Conservation (phyloP, 768 basidiomycete species). For the Suillus clintonianus region DNA sequence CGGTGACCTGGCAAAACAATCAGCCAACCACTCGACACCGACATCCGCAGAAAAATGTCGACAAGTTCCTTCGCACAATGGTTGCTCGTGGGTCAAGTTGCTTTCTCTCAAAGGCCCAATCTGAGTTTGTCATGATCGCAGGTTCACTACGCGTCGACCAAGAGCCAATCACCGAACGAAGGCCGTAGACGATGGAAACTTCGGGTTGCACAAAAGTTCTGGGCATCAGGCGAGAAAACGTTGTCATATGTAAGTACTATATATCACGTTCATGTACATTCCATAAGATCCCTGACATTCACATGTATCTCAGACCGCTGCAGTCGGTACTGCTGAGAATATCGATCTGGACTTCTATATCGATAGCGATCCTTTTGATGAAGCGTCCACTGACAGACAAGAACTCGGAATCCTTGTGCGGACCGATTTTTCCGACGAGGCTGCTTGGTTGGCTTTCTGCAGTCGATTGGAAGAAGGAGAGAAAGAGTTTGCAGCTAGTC, state of each 20-base stretch:
- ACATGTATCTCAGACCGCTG: slow-evolving; percentile 15
- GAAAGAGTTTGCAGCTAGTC: slow-evolving; percentile 47
- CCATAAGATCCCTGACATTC: background rate
- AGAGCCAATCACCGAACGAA: slow-evolving; percentile 47
- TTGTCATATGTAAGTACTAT: slow-evolving; percentile 10
- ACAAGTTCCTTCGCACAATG: slow-evolving; percentile 7
- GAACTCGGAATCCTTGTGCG: slow-evolving; percentile 68
- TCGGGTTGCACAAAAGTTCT: slow-evolving; percentile 54
- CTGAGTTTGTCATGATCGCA: slow-evolving; percentile 16
- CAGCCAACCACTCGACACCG: background rate
- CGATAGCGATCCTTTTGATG: slow-evolving; percentile 61
- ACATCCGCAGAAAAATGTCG: slow-evolving; percentile 14
- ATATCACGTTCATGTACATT: background rate
- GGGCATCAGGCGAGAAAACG: slow-evolving; percentile 33
- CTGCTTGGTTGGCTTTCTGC: slow-evolving; percentile 62
- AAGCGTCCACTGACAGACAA: slow-evolving; percentile 41
- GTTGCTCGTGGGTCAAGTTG: background rate
- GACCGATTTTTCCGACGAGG: slow-evolving; percentile 70
- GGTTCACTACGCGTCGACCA: slow-evolving; percentile 46
- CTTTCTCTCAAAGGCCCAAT: background rate
- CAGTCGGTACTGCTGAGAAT: slow-evolving; percentile 15
- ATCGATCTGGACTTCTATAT: slow-evolving; percentile 25
- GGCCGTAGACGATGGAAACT: slow-evolving; percentile 60
- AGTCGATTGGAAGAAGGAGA: slow-evolving; percentile 54
- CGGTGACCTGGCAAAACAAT: background rate